phyloP scores from a whole-genome alignment of 2,329 filamentous ascomycete genomes.

The Diaporthe sp. region DNA sequence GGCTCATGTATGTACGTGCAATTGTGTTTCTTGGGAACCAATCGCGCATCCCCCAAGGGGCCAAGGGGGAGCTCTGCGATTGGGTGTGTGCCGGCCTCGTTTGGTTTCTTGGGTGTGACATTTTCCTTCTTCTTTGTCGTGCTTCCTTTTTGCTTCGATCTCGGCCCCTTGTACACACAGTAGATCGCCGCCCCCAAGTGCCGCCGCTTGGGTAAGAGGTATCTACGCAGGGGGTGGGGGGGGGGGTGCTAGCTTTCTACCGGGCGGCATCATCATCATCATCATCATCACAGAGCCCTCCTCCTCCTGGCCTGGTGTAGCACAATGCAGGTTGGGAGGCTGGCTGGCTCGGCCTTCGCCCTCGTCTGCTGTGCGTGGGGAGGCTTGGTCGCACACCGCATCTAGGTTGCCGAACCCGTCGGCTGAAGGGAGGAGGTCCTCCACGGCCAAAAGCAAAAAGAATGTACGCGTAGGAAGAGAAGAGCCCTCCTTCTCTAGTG shows the following conservation, averaged over 20 bases:
- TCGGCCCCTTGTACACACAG: conserved; percentile 8
- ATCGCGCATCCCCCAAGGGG: not conserved
- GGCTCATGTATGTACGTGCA: conserved; percentile 5
- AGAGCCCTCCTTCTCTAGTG: conserved; percentile 15
- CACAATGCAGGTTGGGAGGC: not conserved
- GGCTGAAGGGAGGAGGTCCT: not conserved
- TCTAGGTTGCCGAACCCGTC: not conserved
- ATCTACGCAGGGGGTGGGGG: not conserved
- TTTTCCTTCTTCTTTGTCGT: not conserved
- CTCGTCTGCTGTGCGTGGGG: not conserved
- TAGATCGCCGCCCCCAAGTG: conserved; percentile 25
- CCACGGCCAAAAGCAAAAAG: conserved; percentile 20
- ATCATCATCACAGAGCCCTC: not conserved
- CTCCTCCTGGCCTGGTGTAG: conserved; percentile 2
- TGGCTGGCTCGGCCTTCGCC: conserved; percentile 9
- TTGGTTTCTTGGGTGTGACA: not conserved
- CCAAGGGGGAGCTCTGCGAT: conserved; percentile 31
- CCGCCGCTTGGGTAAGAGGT: not conserved
- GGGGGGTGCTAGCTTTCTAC: not conserved
- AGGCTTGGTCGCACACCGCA: conserved; percentile 18
- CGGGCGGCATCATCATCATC: not conserved
- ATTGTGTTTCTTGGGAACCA: conserved; percentile 17
- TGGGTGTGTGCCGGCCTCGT: conserved; percentile 30
- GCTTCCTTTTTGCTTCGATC: conserved; percentile 16
- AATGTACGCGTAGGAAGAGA: not conserved